These are phyloP conservation scores for Aspergillus homomorphus DNA, from an alignment of 495 filamentous ascomycete genomes.

Conservation along the genomic window DNA sequence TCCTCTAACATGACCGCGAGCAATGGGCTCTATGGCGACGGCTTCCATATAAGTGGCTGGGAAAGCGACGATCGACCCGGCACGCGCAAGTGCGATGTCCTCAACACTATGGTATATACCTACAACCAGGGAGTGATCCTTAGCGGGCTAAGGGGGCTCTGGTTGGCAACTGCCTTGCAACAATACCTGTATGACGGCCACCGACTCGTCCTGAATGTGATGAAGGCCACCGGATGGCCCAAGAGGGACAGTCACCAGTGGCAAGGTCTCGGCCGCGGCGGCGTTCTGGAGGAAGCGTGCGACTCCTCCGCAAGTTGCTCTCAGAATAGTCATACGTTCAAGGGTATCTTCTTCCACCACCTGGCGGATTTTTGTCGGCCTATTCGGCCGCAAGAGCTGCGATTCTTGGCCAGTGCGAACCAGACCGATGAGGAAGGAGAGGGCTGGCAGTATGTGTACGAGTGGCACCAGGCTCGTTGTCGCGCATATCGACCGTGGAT, in stretches of 20 bases:
- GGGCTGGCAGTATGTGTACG: constrained; percentile 26
- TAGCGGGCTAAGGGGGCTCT: constrained; percentile 77
- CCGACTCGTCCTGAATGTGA: constrained; percentile 63
- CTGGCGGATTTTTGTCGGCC: constrained; percentile 75
- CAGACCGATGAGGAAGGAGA: constrained; percentile 18
- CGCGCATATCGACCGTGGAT: constrained; percentile 69
- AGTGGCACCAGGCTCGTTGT: constrained; percentile 59
- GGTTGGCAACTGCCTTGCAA: constrained; percentile 62
- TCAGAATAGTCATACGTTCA: constrained; percentile 90
- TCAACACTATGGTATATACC: constrained; percentile 87
- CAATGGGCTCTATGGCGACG: constrained; percentile 79
- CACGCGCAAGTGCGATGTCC: constrained; percentile 63
- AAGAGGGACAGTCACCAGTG: constrained; percentile 46
- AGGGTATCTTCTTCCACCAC: constrained; percentile 93
- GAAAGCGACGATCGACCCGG: constrained; percentile 42
- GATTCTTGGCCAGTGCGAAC: constrained; percentile 35
- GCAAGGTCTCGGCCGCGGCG: constrained; percentile 72
- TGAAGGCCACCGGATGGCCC: constrained; percentile 73
- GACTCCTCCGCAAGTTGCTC: constrained; percentile 72
- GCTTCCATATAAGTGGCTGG: constrained; percentile 82
- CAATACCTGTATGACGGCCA: constrained; percentile 79
- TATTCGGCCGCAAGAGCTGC: constrained; percentile 44
- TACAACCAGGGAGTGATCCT: constrained; percentile 98
- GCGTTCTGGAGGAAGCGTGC: constrained; percentile 82
- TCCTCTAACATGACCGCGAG: constrained; percentile 76